These are phyloP conservation scores for Hanseniaspora jakobsenii DNA, from an alignment of 805 yeast species.

Conservation along the genomic window DNA sequence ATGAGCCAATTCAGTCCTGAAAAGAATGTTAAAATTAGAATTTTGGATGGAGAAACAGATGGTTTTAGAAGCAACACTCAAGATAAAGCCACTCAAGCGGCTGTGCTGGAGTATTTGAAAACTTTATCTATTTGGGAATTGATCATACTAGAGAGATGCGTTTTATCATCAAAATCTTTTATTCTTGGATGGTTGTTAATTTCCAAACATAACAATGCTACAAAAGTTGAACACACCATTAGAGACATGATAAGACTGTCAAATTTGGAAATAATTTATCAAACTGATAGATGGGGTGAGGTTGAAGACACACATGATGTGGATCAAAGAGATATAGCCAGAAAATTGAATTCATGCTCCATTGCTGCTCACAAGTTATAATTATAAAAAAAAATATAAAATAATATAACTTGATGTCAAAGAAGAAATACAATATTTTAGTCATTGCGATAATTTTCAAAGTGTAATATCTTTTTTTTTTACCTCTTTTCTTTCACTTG, in stretches of 20 bases:
- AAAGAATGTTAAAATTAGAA: conserved; percentile 35
- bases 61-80: conserved; percentile 78
- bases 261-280: conserved; percentile 70
- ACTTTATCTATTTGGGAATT: conserved; percentile 60
- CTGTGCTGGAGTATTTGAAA: conserved; percentile 55
- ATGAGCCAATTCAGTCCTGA: conserved; percentile 31
- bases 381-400: neutral
- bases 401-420: no score
- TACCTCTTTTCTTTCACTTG: no score
- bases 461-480: no score
- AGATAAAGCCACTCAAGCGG: conserved; percentile 41
- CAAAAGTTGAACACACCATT: conserved; percentile 32
- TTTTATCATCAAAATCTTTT: conserved; percentile 73
- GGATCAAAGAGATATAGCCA: conserved; percentile 77
- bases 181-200: conserved; percentile 65
- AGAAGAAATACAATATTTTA: no score
- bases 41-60: conserved; percentile 67
- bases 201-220: conserved; percentile 29
- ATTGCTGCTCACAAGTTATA: conserved; percentile 33
- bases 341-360: conserved; percentile 72
- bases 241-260: conserved; percentile 69
- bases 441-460: no score
- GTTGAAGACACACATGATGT: conserved; percentile 98
- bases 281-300: conserved; percentile 91
- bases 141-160: conserved; percentile 83